Base-by-base conservation (phyloP, 2,329 filamentous ascomycete genomes). In the Colletotrichum sp. region DNA sequence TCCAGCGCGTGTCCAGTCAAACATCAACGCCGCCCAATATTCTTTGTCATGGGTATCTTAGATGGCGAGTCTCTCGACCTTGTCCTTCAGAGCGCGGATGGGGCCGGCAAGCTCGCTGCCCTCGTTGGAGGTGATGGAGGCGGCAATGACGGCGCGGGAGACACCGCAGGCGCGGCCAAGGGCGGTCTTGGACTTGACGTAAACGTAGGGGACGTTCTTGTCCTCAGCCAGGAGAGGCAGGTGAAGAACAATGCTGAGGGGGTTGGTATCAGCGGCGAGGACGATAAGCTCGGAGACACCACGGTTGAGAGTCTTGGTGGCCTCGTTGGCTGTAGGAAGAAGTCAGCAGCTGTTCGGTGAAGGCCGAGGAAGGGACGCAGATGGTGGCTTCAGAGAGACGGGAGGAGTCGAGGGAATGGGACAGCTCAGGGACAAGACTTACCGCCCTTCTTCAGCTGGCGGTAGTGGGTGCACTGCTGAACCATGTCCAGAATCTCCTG, bases 51-150 rank as follows among this genome's bases (percentile, higher is more conserved):
- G 74, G 76, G 74, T 77, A 70, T 74, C 80, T 91, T 93, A 98
- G 88, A 98, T 98, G 89, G 96, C 96, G 80, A 98, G 91, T 81
- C 96, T 92, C 91, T 98, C 96, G 71, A 98, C 95, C 92, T 98
- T 97, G 87, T 97, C 95, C 90, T 96, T 97, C 83, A 98, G 90
- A 79, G 93, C 90, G 81, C 94, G 91, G 86, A 98, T 98, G 90
- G 97, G 95, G 82, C 92, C 91, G 86, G 93, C 94, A 76, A 98
- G 90, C 86, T 98, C 96, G 82, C 92, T 94, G 52, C 94, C 94
- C 87, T 98, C 95, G 90, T 98, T 98, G 86, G 94, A 96, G 79
- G 95, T 98, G 87, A 98, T 98, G 82, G 91, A 93, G 77, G 92
- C 93, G 55, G 95, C 94, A 81, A 98, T 98, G 77, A 98, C 96